Evolutionary conservation across 2,329 filamentous ascomycete genomes (phyloP), one percentile per base, ranked within the genome.

Genomic region (Salinomyces thailandicus): DNA sequence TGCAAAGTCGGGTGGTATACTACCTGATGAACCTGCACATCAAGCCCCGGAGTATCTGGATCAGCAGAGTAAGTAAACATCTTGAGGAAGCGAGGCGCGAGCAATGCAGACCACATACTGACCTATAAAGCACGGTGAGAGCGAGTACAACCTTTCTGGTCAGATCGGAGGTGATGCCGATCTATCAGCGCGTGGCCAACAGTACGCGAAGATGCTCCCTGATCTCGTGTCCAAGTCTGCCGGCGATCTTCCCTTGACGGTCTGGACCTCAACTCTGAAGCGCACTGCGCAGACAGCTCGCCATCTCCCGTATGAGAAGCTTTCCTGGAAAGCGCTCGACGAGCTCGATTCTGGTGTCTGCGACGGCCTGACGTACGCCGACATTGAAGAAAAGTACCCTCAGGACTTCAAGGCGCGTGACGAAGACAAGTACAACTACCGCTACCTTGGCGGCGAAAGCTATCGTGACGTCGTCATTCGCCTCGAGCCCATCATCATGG

Each of bases 401-500:
- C 87, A 95, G 49, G 91, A 98, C 64, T 98, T 98, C 64, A 77
- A 79, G 33, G 86, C 89, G 20, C 85, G 91, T 44, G 91, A 98
- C 61, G 85, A 94, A 49, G 91, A 98, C 70, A 98, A 98, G 64
- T 96, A 96, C 75, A 96, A 98, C 67, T 98, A 98, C 66, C 85
- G 91, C 39, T 98, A 98, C 63, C 81, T 91, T 4, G 91, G 91
- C 45, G 91, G 91, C 36, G 91, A 98, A 65, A 93, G 84, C 43
- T 84, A 98, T 61, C 84, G 89, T 38, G 91, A 98, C 55, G 89
- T 98, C 1, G 91, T 98, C 27, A 96, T 95, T 53, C 85, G 91
- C 1, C 77, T 98, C 0, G 91, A 98, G 58, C 91, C 91, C 44
- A 98, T 98, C 63, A 98, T 98, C 64, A 98, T 98, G 91, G 91